phyloP scores from a whole-genome alignment of 2,329 filamentous ascomycete species.

The Aspergillus sp. region DNA sequence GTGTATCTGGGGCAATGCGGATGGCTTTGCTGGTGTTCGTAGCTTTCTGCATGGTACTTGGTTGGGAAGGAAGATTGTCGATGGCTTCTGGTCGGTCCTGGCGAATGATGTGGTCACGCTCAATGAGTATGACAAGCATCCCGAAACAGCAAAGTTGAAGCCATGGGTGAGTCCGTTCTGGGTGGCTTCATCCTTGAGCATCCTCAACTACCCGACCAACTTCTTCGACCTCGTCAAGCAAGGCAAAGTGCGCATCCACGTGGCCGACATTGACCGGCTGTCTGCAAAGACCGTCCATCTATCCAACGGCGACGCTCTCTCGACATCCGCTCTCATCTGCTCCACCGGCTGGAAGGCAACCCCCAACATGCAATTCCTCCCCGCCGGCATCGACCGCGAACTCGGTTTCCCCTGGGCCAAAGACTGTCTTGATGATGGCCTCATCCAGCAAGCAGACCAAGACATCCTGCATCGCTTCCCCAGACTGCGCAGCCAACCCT shows the following conservation, averaged over 20 bases:
- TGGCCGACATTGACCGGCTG: conserved; percentile 51
- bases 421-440: conserved; percentile 29
- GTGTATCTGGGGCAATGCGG: conserved; percentile 64
- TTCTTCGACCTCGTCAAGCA: conserved; percentile 54
- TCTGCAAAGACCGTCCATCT: conserved; percentile 45
- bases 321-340: conserved; percentile 50
- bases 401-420: conserved; percentile 43
- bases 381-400: conserved; percentile 36
- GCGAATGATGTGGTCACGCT: conserved; percentile 45
- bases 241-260: conserved; percentile 51
- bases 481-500: conserved; percentile 42
- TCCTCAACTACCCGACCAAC: conserved; percentile 56
- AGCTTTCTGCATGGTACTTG: conserved; percentile 48
- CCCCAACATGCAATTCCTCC: conserved; percentile 46
- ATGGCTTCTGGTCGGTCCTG: conserved; percentile 52
- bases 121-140: conserved; percentile 43
- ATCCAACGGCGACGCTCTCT: conserved; percentile 39
- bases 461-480: conserved; percentile 51
- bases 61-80: conserved; percentile 45
- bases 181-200: conserved; percentile 53
- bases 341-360: conserved; percentile 55
- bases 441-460: conserved; percentile 42
- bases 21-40: conserved; percentile 49
- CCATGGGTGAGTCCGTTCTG: conserved; percentile 47
- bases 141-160: conserved; percentile 42